These are phyloP conservation scores for Aspergillaceae sp. DNA, from an alignment of 2,329 filamentous ascomycete genomes.

Conservation along the genomic window DNA sequence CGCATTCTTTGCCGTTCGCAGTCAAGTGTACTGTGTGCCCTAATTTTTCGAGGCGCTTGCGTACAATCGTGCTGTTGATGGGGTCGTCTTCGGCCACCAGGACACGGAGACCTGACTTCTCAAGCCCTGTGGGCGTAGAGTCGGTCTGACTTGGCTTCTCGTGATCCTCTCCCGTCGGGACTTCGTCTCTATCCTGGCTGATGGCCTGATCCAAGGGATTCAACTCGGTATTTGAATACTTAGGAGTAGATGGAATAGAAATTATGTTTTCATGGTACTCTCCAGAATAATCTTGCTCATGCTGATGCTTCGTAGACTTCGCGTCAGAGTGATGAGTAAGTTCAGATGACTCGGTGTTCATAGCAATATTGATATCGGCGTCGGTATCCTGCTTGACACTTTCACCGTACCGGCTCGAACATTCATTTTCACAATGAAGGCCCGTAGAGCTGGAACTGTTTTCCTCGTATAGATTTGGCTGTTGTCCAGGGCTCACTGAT, in stretches of 20 bases:
- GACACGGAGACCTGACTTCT: conserved; percentile 35
- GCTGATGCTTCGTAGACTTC: neutral
- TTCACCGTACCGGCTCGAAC: neutral
- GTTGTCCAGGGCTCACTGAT: neutral
- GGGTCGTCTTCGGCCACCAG: conserved; percentile 83
- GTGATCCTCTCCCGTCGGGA: too few relatives aligned
- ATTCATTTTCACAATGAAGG: neutral
- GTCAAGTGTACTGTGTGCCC: conserved; percentile 66
- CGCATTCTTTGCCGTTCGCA: conserved; percentile 78
- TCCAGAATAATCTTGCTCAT: too few relatives aligned
- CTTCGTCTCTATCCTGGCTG: too few relatives aligned
- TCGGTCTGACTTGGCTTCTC: neutral
- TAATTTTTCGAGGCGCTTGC: conserved; percentile 67
- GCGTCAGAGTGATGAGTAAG: neutral
- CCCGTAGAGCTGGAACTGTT: neutral
- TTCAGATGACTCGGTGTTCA: neutral
- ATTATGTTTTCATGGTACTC: too few relatives aligned
- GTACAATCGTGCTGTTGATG: conserved; percentile 73
- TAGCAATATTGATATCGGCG: neutral
- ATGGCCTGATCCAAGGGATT: too few relatives aligned
- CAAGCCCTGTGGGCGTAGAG: neutral
- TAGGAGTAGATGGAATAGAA: too few relatives aligned
- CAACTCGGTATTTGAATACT: too few relatives aligned
- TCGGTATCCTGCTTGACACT: neutral
- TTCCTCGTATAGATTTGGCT: neutral